phyloP scores from a whole-genome alignment of 2,329 filamentous ascomycete species.

The Cordyceps pruinosa region DNA sequence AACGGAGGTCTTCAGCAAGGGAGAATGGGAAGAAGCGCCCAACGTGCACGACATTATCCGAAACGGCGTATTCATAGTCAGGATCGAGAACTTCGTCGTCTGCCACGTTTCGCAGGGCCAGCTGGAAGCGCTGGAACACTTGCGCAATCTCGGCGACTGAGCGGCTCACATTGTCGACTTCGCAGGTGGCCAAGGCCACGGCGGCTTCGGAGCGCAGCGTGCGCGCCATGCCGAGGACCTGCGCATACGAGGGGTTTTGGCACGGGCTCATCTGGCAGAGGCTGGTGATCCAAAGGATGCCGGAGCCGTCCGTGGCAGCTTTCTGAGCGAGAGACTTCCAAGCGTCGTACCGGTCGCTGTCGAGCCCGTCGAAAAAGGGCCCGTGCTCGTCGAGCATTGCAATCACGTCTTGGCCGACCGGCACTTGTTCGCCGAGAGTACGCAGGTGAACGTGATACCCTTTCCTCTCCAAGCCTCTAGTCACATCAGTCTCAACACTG shows the following conservation, averaged over 20 bases:
- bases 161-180: slow-evolving; percentile 19
- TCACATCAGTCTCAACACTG: background rate
- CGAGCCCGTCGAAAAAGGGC: slow-evolving; percentile 22
- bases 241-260: slow-evolving; percentile 21
- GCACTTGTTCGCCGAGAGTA: slow-evolving; percentile 14
- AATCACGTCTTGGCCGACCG: slow-evolving; percentile 21
- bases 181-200: slow-evolving; percentile 24
- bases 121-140: no score
- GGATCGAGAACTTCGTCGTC: slow-evolving; percentile 18
- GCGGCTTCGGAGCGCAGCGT: slow-evolving; percentile 24
- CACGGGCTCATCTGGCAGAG: slow-evolving; percentile 20
- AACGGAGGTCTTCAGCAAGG: slow-evolving; percentile 15
- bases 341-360: background rate
- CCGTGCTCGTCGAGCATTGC: slow-evolving; percentile 21
- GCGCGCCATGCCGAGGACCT: slow-evolving; percentile 23
- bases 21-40: slow-evolving; percentile 22
- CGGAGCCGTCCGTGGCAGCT: background rate
- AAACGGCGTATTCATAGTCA: slow-evolving; percentile 28
- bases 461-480: slow-evolving; percentile 11
- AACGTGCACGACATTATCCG: slow-evolving; percentile 21
- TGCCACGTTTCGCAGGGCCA: slow-evolving; percentile 15
- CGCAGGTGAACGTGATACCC: slow-evolving; percentile 16
- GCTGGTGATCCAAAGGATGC: slow-evolving; percentile 27
- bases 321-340: slow-evolving; percentile 15
- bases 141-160: background rate